Evolutionary conservation across 441 rosid genomes (phyloP), one percentile per base, ranked within the genome.

Genomic region (Aquilaria agallochum): DNA sequence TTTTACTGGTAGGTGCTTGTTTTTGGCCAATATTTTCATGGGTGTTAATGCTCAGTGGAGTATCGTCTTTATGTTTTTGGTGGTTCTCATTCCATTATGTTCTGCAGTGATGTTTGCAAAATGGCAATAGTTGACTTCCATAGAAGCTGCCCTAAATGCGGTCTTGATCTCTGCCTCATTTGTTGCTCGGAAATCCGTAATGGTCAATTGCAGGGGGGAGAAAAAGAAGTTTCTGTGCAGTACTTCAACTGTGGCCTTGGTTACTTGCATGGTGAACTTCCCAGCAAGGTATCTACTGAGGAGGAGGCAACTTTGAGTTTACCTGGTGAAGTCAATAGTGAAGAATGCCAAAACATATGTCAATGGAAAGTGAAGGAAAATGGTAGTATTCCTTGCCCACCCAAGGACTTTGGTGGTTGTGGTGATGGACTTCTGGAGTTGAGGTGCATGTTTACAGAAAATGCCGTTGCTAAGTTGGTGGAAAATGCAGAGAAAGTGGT

Each of bases 181-280:
- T 95, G 99, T 71, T 88, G 97, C 79, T 65, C 63, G n/a, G 99
- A 95, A 76, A 75, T 95, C 57, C 89, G 95, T 34, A 60, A 78
- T 42, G 98, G 97, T 57, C 57, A 67, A 44, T 66, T 78, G 46
- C 83, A 59, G 65, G 83, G 79, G 52, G 75, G 88, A 33, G 53
- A 55, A 50, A 64, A 68, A 53, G 78, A 75, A 36, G 79, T 77
- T 56, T 52, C 57, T 30, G 44, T 79, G 73, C 74, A 80, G 53
- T 83, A 72, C 76, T 13, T 66, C 15, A 6, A 57, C 48, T 68
- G 55, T 31, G 87, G 83, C 14, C 47, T 62, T 1, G 65, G 2
- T 0, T 89, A 92, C 74, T 70, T 70, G 74, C 97, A 95, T 73
- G 97, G 92, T 14, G 73, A 20, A 7, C 45, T 53, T 49, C n/a